These are phyloP conservation scores for Xylaria sp. DNA, from an alignment of 2,329 filamentous ascomycete genomes.

Conservation along the genomic window DNA sequence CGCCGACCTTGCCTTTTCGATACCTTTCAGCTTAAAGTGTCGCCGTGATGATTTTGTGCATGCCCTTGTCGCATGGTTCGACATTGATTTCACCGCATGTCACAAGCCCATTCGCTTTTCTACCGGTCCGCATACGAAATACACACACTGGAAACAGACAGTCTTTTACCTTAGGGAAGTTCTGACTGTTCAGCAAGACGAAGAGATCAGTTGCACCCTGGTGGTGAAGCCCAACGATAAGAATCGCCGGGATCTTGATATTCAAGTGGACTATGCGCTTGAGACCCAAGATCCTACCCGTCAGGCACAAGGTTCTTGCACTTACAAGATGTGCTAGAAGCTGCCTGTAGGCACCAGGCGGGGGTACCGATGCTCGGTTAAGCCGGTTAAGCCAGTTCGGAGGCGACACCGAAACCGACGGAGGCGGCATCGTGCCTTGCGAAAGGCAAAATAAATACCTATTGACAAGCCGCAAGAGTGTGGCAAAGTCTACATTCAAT, in stretches of 20 bases:
- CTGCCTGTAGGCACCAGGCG: background rate
- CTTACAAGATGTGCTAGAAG: constrained; percentile 80
- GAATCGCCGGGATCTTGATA: constrained; percentile 95
- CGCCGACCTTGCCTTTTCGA: constrained; percentile 84
- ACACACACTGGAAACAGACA: constrained; percentile 99
- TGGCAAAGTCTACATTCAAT: constrained; percentile 1
- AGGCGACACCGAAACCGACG: background rate
- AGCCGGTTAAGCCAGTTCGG: constrained; percentile 8
- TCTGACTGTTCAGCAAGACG: constrained; percentile 87
- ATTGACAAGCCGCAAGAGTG: background rate
- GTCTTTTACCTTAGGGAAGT: constrained; percentile 97
- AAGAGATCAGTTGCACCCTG: constrained; percentile 78
- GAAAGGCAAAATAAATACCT: background rate
- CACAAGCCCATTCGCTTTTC: constrained; percentile 98
- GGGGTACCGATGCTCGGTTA: constrained; percentile 4
- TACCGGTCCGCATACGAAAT: constrained; percentile 97
- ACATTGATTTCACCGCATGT: constrained; percentile 97
- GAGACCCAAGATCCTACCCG: constrained; percentile 79
- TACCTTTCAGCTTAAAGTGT: constrained; percentile 78
- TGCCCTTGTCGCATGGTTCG: constrained; percentile 97
- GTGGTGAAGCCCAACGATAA: constrained; percentile 89
- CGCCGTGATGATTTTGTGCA: constrained; percentile 95
- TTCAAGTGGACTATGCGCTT: constrained; percentile 84
- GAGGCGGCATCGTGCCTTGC: constrained; percentile 12
- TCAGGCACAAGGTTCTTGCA: constrained; percentile 72